Base-by-base conservation (phyloP, 2,329 filamentous ascomycete genomes). In the Ophiocordyceps camponoti-floridani region DNA sequence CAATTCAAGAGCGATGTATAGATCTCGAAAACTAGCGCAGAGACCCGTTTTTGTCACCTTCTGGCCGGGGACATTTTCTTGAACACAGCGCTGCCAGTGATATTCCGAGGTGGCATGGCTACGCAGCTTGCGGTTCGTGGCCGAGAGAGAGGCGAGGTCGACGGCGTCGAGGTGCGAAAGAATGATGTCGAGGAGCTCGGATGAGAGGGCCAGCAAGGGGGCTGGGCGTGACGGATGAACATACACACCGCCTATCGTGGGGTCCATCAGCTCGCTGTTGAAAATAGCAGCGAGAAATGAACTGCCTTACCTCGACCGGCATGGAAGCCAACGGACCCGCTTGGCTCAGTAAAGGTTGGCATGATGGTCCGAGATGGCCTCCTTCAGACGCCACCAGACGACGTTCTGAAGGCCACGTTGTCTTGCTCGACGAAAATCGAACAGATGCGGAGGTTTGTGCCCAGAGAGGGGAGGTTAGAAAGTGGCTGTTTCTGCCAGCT, bases 141-240 rank as follows among this genome's bases (percentile, higher is more conserved):
- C 62, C 2, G 77, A 73, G 12, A 79, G 58, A 2, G 63, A 59
- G 26, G 69, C 69, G 11, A 94, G 72, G 46, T 87, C 80, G 37
- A 66, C 51, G 0, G 84, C 72, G 0, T 72, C 62, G 5, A 94
- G 70, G 54, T 75, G 77, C 31, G 67, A 67, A 13, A 94, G 64
- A 42, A 94, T 77, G n/a, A 72, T 64, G 51, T 82, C 73, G 30
- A 94, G 66, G 9, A 94, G 67, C 58, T 95, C 88, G 12, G 75
- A 61, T 0, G 88, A 88, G 1, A 94, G 70, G 18, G 61, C 56
- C 28, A 77, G 57, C 8, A 84, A 53, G 35, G 50, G 50, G 23
- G 55, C 55, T 40, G 4, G 46, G 30, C n/a, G 49, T 42, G 26
- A 16, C 31, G 12, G 37, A 5, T 4, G 65, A n/a, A 38, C n/a